Base-by-base conservation (phyloP, 345 rosid genomes). In the Rhizophora mangle region DNA sequence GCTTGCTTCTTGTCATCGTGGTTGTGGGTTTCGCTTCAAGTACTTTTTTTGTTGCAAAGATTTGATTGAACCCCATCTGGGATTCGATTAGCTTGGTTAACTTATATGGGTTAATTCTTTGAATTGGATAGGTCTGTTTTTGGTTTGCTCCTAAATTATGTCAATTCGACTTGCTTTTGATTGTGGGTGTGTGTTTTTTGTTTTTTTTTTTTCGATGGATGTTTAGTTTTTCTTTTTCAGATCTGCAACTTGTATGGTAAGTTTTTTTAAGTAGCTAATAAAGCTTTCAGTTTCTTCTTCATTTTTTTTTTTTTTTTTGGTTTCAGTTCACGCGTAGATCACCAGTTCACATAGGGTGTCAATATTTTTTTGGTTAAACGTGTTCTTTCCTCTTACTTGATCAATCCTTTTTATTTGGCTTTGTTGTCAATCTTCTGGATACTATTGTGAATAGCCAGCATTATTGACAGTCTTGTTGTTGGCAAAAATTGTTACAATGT, bases 11-110 rank as follows among this genome's bases (percentile, higher is more conserved):
- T 29, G 32, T 60, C 27, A 15, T n/a, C 46, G 16, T 39, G 10
- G 8, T 15, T 32, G 24, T 47, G 15, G 53, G 27, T 19, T 62
- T 27, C 36, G 54, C 24, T 15, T 37, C 15, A 70, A 8, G 34
- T 18, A 20, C 27, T 4, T 7, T 18, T 37, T 60, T 46, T 63
- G 9, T 56, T 20, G 62, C n/a, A 43, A 53, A 47, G 63, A 63
- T 71, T 63, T 55, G 56, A 43, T 27, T 37, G 63, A 64, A 26
- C 43, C 56, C 56, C 16, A 71, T 54, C 63, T 63, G 43, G 55
- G 43, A 63, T 43, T 61, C 47, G 37, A 59, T 68, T 57, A 9
- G 18, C 47, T 37, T 29, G 26, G 30, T 53, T 53, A 52, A 52
- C 34, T 29, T 21, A 6, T 16, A 53, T 65, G 11, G 6, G 24